Evolutionary conservation across 129 eudicot species (phyloP).

Genomic region (Tagetes patula): DNA sequence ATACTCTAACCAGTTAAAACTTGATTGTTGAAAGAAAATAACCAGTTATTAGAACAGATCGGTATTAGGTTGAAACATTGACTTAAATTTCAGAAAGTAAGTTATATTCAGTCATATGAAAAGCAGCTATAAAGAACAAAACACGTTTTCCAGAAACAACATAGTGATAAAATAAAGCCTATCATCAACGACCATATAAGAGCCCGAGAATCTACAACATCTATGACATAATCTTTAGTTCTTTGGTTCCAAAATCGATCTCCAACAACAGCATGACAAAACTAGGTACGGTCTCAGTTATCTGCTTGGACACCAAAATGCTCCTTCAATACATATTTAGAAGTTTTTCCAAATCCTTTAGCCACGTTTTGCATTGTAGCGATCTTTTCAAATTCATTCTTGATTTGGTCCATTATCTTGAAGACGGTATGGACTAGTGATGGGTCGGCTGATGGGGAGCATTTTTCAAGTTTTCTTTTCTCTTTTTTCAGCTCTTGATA

Average conservation of each 20-base stretch:
- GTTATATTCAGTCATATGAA: too few species aligned
- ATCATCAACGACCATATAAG: background rate
- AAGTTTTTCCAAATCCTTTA: slow-evolving; percentile 68
- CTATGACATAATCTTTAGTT: background rate
- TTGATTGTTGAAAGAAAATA: too few species aligned
- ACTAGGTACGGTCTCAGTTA: slow-evolving; percentile 3
- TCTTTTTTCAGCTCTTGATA: slow-evolving; percentile 58
- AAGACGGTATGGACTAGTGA: slow-evolving; percentile 42
- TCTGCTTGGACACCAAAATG: slow-evolving; percentile 54
- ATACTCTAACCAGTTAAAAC: too few species aligned
- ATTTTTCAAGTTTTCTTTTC: slow-evolving; percentile 41
- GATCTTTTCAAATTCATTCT: slow-evolving; percentile 51
- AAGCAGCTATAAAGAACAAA: too few species aligned
- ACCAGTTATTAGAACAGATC: too few species aligned
- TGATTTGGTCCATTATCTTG: slow-evolving; percentile 49
- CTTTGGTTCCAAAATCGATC: background rate
- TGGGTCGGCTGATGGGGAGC: slow-evolving; percentile 39
- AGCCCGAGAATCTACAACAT: background rate
- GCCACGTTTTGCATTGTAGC: slow-evolving; percentile 59
- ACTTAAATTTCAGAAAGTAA: too few species aligned
- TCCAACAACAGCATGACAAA: background rate
- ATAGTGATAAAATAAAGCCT: too few species aligned
- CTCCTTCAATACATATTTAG: slow-evolving; percentile 53
- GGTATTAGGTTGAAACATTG: too few species aligned
- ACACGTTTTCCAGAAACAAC: too few species aligned